Evolutionary conservation across 306 rosid species (phyloP).

Genomic region (Abrus pulchellus): DNA sequence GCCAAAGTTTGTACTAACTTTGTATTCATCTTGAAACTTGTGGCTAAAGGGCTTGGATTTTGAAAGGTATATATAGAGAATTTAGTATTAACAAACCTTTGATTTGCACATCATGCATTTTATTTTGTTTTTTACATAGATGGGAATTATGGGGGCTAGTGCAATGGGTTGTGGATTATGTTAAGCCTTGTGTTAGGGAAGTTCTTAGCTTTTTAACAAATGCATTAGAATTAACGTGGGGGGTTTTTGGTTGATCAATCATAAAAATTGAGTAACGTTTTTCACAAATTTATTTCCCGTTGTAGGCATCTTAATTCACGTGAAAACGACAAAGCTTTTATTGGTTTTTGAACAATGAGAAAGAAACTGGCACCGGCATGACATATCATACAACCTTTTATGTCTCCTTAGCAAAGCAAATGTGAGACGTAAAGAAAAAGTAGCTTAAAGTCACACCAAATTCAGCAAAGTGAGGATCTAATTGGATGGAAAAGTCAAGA

Average conservation of each 20-base stretch:
- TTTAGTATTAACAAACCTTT: not conserved
- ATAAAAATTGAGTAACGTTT: not conserved
- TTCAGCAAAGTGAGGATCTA: not conserved
- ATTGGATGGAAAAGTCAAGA: not conserved
- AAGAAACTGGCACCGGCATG: not conserved
- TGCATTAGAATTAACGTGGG: constrained; percentile 21
- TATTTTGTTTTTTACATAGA: constrained; percentile 49
- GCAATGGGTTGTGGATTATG: constrained; percentile 11
- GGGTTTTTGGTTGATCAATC: not conserved
- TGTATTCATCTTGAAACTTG: constrained; percentile 23
- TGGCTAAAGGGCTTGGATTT: not conserved
- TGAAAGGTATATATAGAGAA: not conserved
- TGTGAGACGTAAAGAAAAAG: not conserved
- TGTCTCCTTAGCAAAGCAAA: not conserved
- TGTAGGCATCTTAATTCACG: constrained; percentile 16
- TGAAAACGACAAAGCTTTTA: not conserved
- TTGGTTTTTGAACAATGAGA: not conserved
- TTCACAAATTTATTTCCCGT: not conserved
- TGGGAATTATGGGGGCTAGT: constrained; percentile 13
- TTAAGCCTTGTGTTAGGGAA: not conserved
- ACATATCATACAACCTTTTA: not conserved
- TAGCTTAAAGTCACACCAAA: not conserved
- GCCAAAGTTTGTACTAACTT: constrained; percentile 15
- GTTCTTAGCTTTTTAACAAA: constrained; percentile 14
- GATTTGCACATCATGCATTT: constrained; percentile 52